These are phyloP conservation scores for Musa beccarii DNA, from an alignment of 176 grass and related monocot genomes.

Conservation along the genomic window DNA sequence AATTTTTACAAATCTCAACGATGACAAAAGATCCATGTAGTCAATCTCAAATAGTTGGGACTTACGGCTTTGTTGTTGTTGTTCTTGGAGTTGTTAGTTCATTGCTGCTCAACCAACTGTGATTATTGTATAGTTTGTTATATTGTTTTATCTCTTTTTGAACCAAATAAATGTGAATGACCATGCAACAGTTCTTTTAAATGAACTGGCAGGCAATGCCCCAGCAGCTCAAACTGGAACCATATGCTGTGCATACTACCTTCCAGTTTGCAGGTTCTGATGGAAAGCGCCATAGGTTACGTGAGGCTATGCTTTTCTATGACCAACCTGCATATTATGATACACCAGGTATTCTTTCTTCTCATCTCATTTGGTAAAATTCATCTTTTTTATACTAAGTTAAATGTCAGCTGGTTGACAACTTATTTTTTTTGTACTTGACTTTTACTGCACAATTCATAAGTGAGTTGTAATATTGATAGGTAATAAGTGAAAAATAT, in stretches of 20 bases:
- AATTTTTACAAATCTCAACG: too few species aligned
- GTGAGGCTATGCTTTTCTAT: constrained; percentile 87
- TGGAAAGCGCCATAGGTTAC: constrained; percentile 93
- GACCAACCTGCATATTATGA: constrained; percentile 77
- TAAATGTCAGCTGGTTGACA: not conserved
- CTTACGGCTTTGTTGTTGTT: not conserved
- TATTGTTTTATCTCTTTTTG: too few species aligned
- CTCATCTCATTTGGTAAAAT: not conserved
- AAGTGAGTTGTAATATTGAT: too few species aligned
- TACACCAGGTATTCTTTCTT: constrained; percentile 50
- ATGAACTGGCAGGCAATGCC: constrained; percentile 56
- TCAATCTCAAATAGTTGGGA: not conserved
- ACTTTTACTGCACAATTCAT: too few species aligned
- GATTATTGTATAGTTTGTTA: not conserved
- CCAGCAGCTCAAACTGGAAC: constrained; percentile 78
- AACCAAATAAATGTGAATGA: not conserved
- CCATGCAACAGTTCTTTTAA: not conserved
- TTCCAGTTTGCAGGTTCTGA: constrained; percentile 94
- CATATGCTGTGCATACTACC: constrained; percentile 95
- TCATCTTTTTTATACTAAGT: not conserved
- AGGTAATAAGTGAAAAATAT: too few species aligned
- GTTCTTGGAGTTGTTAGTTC: not conserved
- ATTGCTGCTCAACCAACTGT: not conserved
- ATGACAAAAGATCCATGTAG: too few species aligned
- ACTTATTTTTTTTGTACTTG: too few species aligned